phyloP scores from a whole-genome alignment of 208 protist species.

The Acanthamoeba castellanii region DNA sequence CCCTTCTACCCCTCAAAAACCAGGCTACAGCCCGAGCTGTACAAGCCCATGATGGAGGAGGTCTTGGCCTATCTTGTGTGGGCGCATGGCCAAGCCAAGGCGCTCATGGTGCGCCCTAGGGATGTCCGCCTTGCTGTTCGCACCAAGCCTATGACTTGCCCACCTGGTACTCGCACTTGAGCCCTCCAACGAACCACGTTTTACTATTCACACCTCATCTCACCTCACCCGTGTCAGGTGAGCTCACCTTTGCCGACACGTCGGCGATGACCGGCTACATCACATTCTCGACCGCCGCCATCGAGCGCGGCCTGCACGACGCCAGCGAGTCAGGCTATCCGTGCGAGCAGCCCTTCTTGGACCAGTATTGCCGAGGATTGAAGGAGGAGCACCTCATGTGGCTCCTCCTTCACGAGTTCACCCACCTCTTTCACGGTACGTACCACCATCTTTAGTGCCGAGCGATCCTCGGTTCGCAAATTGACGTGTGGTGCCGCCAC shows the following conservation, averaged over 20 bases:
- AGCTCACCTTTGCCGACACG: constrained; percentile 34
- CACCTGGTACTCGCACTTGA: not conserved
- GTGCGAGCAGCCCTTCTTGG: not conserved
- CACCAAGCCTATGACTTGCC: not conserved
- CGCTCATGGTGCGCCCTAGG: not conserved
- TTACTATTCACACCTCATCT: too few species aligned
- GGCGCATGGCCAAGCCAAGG: not conserved
- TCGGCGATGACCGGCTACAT: constrained; percentile 34
- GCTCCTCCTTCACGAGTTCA: constrained; percentile 28
- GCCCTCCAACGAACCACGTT: too few species aligned
- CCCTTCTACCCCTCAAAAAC: not conserved
- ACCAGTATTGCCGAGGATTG: not conserved
- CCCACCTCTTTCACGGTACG: not conserved
- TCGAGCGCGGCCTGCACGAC: not conserved
- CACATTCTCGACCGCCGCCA: not conserved
- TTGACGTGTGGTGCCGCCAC: not conserved
- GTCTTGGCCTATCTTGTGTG: constrained; percentile 3
- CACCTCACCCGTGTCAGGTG: not conserved
- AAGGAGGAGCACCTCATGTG: constrained; percentile 48
- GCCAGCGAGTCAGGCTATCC: not conserved
- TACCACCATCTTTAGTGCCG: not conserved
- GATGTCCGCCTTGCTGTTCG: constrained; percentile 13
- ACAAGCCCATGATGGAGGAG: constrained; percentile 50
- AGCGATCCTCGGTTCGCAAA: not conserved
- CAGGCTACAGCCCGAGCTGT: not conserved